Evolutionary conservation across 2,329 filamentous ascomycete genomes (phyloP).

Genomic region (Arthrobotrys entomopaga): DNA sequence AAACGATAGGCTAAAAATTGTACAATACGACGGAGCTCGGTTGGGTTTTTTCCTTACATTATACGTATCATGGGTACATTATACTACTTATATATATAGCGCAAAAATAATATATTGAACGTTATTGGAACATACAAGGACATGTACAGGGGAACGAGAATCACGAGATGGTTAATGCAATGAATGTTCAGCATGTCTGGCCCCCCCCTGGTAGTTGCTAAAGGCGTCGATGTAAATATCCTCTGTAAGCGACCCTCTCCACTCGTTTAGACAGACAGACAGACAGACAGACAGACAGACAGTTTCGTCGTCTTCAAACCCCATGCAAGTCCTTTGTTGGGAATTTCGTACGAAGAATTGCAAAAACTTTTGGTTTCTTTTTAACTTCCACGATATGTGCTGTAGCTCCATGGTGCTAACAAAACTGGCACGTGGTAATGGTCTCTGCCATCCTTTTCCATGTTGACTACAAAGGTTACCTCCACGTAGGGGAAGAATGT

Average conservation of each 20-base stretch:
- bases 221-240: neutral
- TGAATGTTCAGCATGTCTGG: no score
- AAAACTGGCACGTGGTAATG: constrained; percentile 83
- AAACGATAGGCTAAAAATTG: constrained; percentile 1
- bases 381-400: constrained; percentile 81
- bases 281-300: no score
- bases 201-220: neutral
- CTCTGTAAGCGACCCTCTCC: no score
- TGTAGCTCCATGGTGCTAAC: constrained; percentile 81
- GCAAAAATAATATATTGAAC: neutral
- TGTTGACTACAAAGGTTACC: constrained; percentile 67
- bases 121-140: neutral
- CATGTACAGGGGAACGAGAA: neutral
- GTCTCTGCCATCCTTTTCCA: constrained; percentile 64
- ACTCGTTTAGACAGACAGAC: no score
- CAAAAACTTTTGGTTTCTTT: constrained; percentile 1
- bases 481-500: constrained; percentile 70
- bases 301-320: no score
- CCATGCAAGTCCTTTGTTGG: no score
- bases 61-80: neutral
- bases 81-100: constrained; percentile 2
- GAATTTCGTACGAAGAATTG: no score
- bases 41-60: neutral
- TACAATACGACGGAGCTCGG: neutral
- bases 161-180: neutral